A percentile compares a stretch with the other conserved stretches of the same genome.
These are phyloP conservation scores for Chlorella sorokiniana DNA, from an alignment of 139 green algal genomes.

Conservation along the genomic window DNA sequence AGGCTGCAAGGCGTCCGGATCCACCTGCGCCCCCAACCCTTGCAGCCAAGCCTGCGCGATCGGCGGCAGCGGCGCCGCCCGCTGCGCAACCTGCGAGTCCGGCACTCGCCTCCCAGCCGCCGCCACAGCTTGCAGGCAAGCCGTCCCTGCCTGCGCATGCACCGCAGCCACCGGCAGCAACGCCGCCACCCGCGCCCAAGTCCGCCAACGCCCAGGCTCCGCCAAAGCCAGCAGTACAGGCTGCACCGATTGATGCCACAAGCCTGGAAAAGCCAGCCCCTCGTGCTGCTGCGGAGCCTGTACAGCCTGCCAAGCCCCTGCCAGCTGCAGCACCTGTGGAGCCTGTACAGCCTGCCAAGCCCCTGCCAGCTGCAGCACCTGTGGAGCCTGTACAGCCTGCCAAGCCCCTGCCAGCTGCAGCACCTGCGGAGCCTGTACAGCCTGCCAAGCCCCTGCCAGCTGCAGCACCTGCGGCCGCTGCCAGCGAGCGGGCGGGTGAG, in stretches of 20 bases:
- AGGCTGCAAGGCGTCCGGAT: background rate
- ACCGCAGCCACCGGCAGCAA: background rate
- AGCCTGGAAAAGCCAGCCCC: background rate
- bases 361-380: background rate
- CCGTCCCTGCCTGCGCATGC: background rate
- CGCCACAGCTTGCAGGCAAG: background rate
- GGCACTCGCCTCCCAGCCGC: background rate
- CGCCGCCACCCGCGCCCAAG: background rate
- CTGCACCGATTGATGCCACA: background rate
- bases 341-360: background rate
- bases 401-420: too few relatives aligned
- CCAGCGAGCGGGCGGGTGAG: background rate
- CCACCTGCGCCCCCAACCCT: background rate
- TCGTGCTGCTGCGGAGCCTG: background rate
- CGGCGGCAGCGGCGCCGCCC: background rate
- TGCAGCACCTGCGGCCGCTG: background rate
- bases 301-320: slow-evolving; percentile 4
- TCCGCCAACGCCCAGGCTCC: background rate
- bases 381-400: background rate
- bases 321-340: background rate
- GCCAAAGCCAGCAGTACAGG: background rate
- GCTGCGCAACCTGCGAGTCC: background rate
- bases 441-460: background rate
- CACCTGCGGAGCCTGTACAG: background rate
- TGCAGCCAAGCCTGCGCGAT: background rate